Evolutionary conservation across 2,329 filamentous ascomycete genomes (phyloP).

Genomic region (Cladophialophora carrionii): DNA sequence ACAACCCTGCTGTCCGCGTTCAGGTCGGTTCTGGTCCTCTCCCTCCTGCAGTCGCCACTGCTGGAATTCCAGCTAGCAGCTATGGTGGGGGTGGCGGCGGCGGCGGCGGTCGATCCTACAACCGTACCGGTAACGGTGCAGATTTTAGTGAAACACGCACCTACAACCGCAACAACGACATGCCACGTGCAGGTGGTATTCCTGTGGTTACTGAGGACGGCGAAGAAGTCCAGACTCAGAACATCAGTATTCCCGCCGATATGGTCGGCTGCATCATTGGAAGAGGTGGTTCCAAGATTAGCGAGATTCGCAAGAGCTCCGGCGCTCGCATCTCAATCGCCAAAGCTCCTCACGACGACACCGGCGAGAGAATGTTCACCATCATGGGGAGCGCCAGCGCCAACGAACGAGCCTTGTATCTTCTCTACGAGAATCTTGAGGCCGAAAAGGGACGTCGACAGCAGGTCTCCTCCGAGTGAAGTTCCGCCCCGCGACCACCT

Average conservation of each 20-base stretch:
- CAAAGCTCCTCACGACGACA: conserved; percentile 95
- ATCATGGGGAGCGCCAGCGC: conserved; percentile 94
- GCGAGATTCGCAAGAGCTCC: conserved; percentile 95
- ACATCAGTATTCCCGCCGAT: conserved; percentile 98
- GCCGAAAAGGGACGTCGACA: conserved; percentile 98
- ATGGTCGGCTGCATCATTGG: conserved; percentile 99
- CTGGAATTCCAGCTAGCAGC: conserved; percentile 44
- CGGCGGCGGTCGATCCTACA: conserved; percentile 71
- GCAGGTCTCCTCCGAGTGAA: conserved; percentile 67
- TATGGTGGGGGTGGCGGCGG: conserved; percentile 61
- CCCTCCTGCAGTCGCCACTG: conserved; percentile 54
- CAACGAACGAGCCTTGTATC: conserved; percentile 93
- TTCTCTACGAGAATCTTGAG: conserved; percentile 98
- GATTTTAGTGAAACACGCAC: conserved; percentile 87
- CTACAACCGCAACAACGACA: conserved; percentile 77
- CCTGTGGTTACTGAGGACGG: conserved; percentile 93
- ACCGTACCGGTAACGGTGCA: conserved; percentile 91
- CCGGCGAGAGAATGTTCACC: conserved; percentile 98
- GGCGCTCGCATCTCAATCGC: conserved; percentile 97
- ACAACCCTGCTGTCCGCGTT: conserved; percentile 93
- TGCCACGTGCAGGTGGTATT: conserved; percentile 60
- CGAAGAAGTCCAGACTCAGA: conserved; percentile 97
- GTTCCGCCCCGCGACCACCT: not conserved
- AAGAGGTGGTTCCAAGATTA: conserved; percentile 93
- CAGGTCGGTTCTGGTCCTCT: conserved; percentile 63